These are phyloP conservation scores for Echium plantagineum DNA, from an alignment of 257 asterid genomes.

Conservation along the genomic window DNA sequence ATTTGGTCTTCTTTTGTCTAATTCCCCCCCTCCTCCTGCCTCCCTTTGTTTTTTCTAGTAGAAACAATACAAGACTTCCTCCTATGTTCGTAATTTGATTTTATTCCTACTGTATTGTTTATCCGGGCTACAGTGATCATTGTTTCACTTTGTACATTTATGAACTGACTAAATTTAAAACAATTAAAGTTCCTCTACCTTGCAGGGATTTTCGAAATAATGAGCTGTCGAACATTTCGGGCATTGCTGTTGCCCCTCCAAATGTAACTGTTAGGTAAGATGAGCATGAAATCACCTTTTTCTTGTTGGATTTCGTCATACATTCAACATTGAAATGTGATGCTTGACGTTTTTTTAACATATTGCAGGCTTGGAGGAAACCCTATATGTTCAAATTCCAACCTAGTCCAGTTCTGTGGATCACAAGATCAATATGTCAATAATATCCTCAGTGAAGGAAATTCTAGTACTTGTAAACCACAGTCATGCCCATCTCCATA, in stretches of 20 bases:
- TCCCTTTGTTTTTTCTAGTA: no score
- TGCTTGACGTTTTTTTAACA: neutral
- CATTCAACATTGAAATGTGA: neutral
- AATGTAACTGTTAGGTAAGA: conserved; percentile 66
- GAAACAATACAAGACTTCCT: neutral
- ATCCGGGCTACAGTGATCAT: neutral
- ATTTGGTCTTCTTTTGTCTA: neutral
- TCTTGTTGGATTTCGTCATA: neutral
- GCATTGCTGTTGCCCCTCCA: conserved; percentile 28
- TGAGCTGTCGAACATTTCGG: conserved; percentile 44
- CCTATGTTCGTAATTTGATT: neutral
- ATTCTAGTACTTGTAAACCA: conserved; percentile 27
- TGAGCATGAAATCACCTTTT: conserved; percentile 7
- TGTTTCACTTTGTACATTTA: neutral
- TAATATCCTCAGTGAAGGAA: conserved; percentile 17
- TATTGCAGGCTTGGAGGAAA: conserved; percentile 73
- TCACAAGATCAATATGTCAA: conserved; percentile 33
- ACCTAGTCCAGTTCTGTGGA: conserved; percentile 32
- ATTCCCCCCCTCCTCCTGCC: no score
- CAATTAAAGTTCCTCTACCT: conserved; percentile 6
- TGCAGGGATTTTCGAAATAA: conserved; percentile 78
- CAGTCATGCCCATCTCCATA: conserved; percentile 49
- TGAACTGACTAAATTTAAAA: neutral
- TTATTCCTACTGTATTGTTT: neutral
- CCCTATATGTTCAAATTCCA: conserved; percentile 44